Evolutionary conservation across 2,329 filamentous ascomycete genomes (phyloP), one percentile per base, ranked within the genome.

Genomic region (Nothophaeocryptopus gaeumannii): DNA sequence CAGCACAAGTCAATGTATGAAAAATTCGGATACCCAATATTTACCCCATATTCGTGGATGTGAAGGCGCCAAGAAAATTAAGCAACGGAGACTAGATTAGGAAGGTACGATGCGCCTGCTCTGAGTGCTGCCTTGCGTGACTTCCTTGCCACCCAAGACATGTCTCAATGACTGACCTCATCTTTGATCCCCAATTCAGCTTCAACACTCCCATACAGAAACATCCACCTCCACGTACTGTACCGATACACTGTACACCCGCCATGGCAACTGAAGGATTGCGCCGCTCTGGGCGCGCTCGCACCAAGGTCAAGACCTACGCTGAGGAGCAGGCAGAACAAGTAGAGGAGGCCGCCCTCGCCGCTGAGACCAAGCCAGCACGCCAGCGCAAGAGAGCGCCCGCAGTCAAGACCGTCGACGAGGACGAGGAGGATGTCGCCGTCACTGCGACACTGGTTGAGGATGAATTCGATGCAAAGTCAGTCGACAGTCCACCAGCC

Each of bases 301-400:
- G 60, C 39, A 60, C 51, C 35, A 45, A 49, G 2, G 53, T 58
- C 13, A 45, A 49, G 7, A 54, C 36, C 4, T 55, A 59, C 26
- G 57, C 57, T 11, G 56, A 58, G 9, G 59, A 58, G 31, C 58
- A 56, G 31, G 54, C 53, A 32, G 47, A 54, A 12, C 29, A 55
- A 9, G 39, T 43, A 3, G 43, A 29, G 13, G 10, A 33, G 20
- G 31, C 44, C 14, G 20, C 20, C 7, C 20, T 26, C 20, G 20
- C 20, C 20, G 30, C 13, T 11, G 41, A 20, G 15, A 14, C 3
- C 4, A 15, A 43, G n/a, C 40, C 35, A 41, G 8, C 37, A 33
- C 32, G 45, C 16, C 44, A 39, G 32, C 48, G 46, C n/a, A 44
- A 43, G 20, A 35, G 9, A 13, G 16, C n/a, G 15, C 26, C 16